Evolutionary conservation across 345 rosid species (phyloP), one percentile per base, ranked within the genome.

Genomic region (Viola odorata): DNA sequence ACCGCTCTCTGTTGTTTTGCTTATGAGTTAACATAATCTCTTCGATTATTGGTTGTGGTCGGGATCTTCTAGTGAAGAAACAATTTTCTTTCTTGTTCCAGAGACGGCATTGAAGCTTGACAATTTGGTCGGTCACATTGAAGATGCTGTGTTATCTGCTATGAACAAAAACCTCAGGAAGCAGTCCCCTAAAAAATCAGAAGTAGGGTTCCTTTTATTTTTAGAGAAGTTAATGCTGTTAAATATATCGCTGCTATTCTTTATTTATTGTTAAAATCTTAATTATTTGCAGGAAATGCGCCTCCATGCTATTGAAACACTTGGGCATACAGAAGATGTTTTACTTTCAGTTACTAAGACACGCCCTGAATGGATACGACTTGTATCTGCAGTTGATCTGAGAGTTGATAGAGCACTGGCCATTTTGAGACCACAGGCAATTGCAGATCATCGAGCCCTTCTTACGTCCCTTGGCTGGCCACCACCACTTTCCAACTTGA

Each of bases 391-490:
- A 61, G 95, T 84, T 79, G 92, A 94, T 80, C 91, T 86, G 63
- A 81, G 99, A 77, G 83, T 94, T 40, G 99, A 94, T 81, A 81
- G 95, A 58, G 87, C 95, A 67, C 81, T 94, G 42, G 95, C 99
- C 41, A 77, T 84, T 62, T 60, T 92, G 69, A 77, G 97, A 78
- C 99, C 97, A 51, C 99, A 90, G 61, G 97, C 90, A 62, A 77
- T 90, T 65, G 91, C 96, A 37, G 96, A 94, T 73, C 85, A 90
- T 60, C 81, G 96, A 41, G 64, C 82, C 15, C 82, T 90, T 80
- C 91, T 94, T 63, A 41, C 86, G 56, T 88, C 96, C 63, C 84
- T 94, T 60, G 83, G 91, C 62, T 90, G 99, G 99, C 99, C 99
- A 51, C 97, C 92, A 4, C 86, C 81, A 40, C 88, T 90, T 77